Conservation (phyloP, 805 yeast species). For the Candida gorgasii region DNA sequence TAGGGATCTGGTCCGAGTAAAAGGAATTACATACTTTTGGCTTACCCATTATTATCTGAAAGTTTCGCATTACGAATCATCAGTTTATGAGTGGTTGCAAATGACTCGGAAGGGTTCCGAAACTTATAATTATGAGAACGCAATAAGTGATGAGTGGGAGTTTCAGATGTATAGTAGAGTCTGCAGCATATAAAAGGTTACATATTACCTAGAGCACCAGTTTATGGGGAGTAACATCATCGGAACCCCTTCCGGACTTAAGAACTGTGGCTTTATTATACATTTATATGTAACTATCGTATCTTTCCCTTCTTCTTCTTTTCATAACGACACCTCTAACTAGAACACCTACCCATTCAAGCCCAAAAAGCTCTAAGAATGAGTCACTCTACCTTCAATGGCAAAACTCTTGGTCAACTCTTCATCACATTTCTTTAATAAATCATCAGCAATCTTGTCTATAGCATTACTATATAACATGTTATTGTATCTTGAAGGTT, state of each 20-base stretch:
- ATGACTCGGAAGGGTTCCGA: neutral
- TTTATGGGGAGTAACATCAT: too few relatives aligned
- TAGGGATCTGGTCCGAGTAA: too few relatives aligned
- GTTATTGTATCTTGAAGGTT: slow-evolving; percentile 75
- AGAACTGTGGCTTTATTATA: too few relatives aligned
- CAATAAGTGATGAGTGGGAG: neutral
- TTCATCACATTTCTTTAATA: slow-evolving; percentile 68
- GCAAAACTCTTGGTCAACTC: slow-evolving; percentile 65
- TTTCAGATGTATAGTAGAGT: too few relatives aligned
- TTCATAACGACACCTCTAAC: neutral
- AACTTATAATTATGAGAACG: neutral
- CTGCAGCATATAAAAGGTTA: too few relatives aligned
- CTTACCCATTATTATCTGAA: slow-evolving; percentile 10
- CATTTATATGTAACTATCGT: too few relatives aligned
- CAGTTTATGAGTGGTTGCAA: slow-evolving; percentile 1
- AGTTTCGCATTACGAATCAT: slow-evolving; percentile 5
- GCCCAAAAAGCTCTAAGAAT: neutral
- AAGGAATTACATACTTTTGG: slow-evolving; percentile 12
- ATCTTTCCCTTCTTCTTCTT: neutral
- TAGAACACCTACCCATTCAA: too few relatives aligned
- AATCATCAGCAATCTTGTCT: slow-evolving; percentile 67
- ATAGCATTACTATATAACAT: slow-evolving; percentile 67
- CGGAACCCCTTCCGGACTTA: too few relatives aligned
- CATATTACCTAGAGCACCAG: too few relatives aligned
- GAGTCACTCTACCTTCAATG: slow-evolving; percentile 46